These are phyloP conservation scores for Kondoa malvinella DNA, from an alignment of 768 basidiomycete species.

Conservation along the genomic window DNA sequence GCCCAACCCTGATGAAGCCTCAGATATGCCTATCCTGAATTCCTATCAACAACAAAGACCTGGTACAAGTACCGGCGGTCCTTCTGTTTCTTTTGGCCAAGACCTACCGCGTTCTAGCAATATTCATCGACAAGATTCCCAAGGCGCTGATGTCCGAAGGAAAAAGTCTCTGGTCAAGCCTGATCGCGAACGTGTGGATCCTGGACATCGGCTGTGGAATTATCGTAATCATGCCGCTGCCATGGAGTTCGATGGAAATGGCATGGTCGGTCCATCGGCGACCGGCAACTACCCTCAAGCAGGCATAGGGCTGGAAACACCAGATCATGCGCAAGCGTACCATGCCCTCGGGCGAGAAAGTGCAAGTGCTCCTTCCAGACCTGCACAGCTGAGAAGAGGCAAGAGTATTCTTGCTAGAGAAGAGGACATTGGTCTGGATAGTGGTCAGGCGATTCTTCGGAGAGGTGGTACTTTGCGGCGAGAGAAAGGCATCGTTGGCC, in stretches of 20 bases:
- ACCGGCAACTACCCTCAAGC: conserved; percentile 62
- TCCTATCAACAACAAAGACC: not conserved
- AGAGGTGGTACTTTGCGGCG: conserved; percentile 63
- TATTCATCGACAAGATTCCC: not conserved
- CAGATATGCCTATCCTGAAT: not conserved
- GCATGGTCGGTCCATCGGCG: conserved; percentile 50
- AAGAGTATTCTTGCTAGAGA: conserved; percentile 78
- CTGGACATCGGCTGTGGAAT: conserved; percentile 82
- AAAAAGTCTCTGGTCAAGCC: conserved; percentile 87
- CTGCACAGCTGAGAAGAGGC: conserved; percentile 50
- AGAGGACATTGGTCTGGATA: conserved; percentile 66
- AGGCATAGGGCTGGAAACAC: conserved; percentile 14
- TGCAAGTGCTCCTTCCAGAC: conserved; percentile 18
- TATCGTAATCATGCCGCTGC: conserved; percentile 74
- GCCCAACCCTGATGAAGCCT: not conserved
- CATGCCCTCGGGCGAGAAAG: conserved; percentile 8
- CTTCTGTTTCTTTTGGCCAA: not conserved
- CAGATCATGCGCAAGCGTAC: not conserved
- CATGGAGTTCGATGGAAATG: conserved; percentile 51
- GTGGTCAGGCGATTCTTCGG: conserved; percentile 80
- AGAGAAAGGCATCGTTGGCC: conserved; percentile 36
- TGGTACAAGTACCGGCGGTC: not conserved
- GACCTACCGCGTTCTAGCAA: conserved; percentile 3
- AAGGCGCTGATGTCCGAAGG: conserved; percentile 37
- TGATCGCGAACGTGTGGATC: conserved; percentile 91